Percentiles rank a stretch among this genome's conserved stretches.
Conservation (phyloP, 2,329 filamentous ascomycete genomes). For the Monosporascus cannonballus region DNA sequence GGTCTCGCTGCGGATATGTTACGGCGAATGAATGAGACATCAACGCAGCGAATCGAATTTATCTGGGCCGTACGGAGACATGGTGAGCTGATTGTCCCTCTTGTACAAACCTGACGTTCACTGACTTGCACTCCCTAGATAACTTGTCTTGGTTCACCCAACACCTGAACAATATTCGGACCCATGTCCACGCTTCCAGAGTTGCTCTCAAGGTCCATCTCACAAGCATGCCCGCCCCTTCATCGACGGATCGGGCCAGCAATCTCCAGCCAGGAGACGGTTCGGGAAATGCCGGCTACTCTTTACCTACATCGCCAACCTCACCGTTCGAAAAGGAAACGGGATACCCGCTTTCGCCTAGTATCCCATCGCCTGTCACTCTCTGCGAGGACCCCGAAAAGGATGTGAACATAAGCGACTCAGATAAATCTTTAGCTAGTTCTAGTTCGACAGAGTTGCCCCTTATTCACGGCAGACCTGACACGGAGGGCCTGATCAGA, state of each 20-base stretch:
- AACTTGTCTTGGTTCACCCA: constrained; percentile 32
- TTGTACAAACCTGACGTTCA: neutral
- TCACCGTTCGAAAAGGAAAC: constrained; percentile 10
- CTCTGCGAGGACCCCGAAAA: constrained; percentile 16
- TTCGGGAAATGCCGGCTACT: constrained; percentile 7
- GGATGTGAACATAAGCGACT: constrained; percentile 6
- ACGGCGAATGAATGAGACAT: constrained; percentile 32
- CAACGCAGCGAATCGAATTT: constrained; percentile 36
- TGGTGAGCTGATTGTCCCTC: constrained; percentile 27
- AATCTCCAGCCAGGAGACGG: constrained; percentile 3
- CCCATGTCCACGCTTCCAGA: constrained; percentile 31
- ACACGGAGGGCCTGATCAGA: constrained; percentile 32
- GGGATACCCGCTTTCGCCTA: constrained; percentile 7
- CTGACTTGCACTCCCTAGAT: constrained; percentile 17
- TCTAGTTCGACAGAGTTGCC: constrained; percentile 17
- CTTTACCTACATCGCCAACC: constrained; percentile 2
- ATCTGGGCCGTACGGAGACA: constrained; percentile 43
- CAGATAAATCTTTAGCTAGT: constrained; percentile 7
- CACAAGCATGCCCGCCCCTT: constrained; percentile 17
- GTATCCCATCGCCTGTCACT: constrained; percentile 8
- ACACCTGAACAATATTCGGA: constrained; percentile 32
- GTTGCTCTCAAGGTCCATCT: constrained; percentile 34
- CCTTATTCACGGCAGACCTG: constrained; percentile 33
- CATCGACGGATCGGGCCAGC: constrained; percentile 3
- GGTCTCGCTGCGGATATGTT: constrained; percentile 41